Evolutionary conservation across 2,329 filamentous ascomycete species (phyloP), one percentile per base, ranked within the genome.

Genomic region (Trichoderma semiorbis): DNA sequence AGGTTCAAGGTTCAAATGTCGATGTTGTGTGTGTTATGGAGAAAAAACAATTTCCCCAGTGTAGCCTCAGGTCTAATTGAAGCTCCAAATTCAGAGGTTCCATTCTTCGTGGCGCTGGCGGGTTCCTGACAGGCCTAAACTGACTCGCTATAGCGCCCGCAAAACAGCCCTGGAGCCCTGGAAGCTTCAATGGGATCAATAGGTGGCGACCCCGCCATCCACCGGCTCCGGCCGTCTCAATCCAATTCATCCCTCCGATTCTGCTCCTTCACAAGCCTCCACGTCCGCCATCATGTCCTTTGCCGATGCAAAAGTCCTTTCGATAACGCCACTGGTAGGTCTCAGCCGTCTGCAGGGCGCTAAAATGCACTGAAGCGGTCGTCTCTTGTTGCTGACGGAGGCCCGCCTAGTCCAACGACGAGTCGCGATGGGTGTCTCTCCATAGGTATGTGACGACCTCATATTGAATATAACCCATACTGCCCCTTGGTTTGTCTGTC

Each of bases 341-440:
- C 16, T 26, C 2, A n/a, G 16, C 39, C 4, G 16, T 43, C 39
- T 43, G 39, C 39, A 43, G 39, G 39, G 39, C 18, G 39, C 39
- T n/a, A n/a, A n/a, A 43, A 43, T 4, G 7, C 39, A 10, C 39
- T 43, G 39, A 43, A 43, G 39, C 16, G 7, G 7, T 43, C 18
- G 39, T 43, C 39, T 43, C 0, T 0, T 14, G 57, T 60, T 60
- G 57, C 57, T 63, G 36, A 30, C 6, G 24, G 11, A 28, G 32
- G 30, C 21, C 11, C 7, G 18, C 24, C 7, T 58, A 89, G 87
- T 75, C 81, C 36, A 82, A 85, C 28, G 79, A 77, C 12, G 87
- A 91, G 71, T 88, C 89, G 24, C 84, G 83, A 76, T 91, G 89
- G 89, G 87, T 86, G 36, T 88, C 86, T 76, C 83, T 91, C 7